Conservation (phyloP, 257 asterid species). For the Voacanga thouarsii region DNA sequence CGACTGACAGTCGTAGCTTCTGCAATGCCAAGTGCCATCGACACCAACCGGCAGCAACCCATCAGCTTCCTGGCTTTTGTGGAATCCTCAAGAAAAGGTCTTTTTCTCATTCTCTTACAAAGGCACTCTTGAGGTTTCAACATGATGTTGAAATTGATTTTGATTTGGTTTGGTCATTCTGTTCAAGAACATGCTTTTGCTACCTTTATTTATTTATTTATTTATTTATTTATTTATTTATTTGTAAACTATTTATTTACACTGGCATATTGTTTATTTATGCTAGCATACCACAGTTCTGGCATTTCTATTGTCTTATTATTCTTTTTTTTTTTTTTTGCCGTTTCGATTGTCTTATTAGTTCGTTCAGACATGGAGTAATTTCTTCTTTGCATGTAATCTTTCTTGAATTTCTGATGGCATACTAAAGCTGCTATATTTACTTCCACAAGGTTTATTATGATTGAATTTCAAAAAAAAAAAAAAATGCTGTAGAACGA, state of each 20-base stretch:
- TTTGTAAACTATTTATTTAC: no score
- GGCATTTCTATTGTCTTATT: no score
- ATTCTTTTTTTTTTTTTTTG: not conserved
- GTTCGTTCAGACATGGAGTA: not conserved
- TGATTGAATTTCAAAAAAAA: no score
- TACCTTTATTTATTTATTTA: not conserved
- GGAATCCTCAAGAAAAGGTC: no score
- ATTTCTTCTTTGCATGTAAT: not conserved
- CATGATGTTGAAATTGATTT: constrained; percentile 10
- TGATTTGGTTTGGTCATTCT: not conserved
- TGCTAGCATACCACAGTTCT: not conserved
- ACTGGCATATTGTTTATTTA: not conserved
- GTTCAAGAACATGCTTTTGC: not conserved
- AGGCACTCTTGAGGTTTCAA: constrained; percentile 90
- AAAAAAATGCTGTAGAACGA: not conserved
- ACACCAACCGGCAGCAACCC: no score
- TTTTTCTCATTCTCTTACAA: no score
- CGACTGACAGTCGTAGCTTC: no score
- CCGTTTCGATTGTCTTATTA: not conserved
- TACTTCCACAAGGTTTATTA: no score
- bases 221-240: no score
- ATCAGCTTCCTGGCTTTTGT: no score
- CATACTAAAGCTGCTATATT: not conserved
- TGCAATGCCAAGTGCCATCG: no score
- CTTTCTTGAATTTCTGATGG: not conserved